Evolutionary conservation across 202 grass and related monocot genomes (phyloP), one percentile per base, ranked within the genome.

Genomic region (Zoysia matrella): DNA sequence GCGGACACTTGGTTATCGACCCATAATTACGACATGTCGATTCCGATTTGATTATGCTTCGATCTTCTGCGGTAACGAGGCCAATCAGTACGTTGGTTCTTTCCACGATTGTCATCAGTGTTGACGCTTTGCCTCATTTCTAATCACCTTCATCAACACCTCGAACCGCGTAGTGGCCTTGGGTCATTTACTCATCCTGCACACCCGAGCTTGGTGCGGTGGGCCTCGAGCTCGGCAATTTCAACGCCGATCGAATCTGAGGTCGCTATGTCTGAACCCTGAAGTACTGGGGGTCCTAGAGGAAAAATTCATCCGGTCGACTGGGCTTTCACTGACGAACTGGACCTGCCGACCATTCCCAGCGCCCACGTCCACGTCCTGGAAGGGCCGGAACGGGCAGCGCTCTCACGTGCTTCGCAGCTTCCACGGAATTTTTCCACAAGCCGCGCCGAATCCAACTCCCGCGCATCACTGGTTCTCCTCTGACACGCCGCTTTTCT

Each of bases 351-450:
- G 4, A 65, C 36, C 36, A 22, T 22, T 22, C 22, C 22, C 22
- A 22, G 22, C 22, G 22, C 22, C 22, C 22, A 22, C 22, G 22
- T 22, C 22, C 22, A 22, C 22, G 22, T 22, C 22, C 22, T 22
- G 22, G 22, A 22, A 22, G 22, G 22, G 22, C 22, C 55, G 56
- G 56, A 4, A 22, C 54, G 54, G 4, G 1, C 55, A 8, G 8
- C 8, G 60, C 22, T 11, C 1, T 42, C 61, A 65, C 61, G 61
- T 65, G 61, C 10, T 18, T 3, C 30, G 60, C 36, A 65, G 36
- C 36, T 42, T 65, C 61, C 61, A 65, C 61, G 61, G 61, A 65
- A 65, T 65, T 42, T 42, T 65, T 65, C 61, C 61, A 11, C 61
- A 5, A 2, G 7, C 61, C 60, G 36, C 60, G 42, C 61, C 61